Evolutionary conservation across 164 flowering plant genomes (phyloP).

Genomic region (Umbilicus rupestris): DNA sequence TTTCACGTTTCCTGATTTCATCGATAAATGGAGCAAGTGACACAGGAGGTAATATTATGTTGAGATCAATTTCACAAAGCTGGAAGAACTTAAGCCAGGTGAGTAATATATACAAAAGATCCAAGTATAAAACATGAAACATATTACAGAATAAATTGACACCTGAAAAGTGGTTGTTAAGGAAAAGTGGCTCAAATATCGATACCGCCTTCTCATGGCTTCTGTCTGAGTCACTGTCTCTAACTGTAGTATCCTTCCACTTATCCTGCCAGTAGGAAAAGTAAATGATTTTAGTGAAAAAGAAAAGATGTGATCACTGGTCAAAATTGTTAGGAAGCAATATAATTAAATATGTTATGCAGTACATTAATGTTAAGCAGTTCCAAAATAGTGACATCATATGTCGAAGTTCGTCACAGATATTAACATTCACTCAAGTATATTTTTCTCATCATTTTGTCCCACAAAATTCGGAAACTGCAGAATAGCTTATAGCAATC

Average conservation of each 20-base stretch:
- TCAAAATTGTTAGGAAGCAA: not conserved
- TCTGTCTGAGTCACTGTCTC: slow-evolving; percentile 86
- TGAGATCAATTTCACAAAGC: slow-evolving; percentile 90
- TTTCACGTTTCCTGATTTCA: slow-evolving; percentile 86
- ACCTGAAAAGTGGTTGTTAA: slow-evolving; percentile 89
- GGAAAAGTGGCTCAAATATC: slow-evolving; percentile 82
- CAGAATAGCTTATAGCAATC: not conserved
- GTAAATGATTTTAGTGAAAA: not conserved
- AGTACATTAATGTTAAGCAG: not conserved
- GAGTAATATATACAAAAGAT: not conserved
- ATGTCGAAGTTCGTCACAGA: not conserved
- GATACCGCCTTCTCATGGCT: slow-evolving; percentile 77
- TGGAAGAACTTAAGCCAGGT: slow-evolving; percentile 20
- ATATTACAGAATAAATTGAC: not conserved
- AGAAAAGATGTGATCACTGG: not conserved
- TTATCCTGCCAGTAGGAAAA: slow-evolving; percentile 40
- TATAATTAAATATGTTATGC: not conserved
- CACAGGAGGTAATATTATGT: slow-evolving; percentile 47
- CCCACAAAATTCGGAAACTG: not conserved
- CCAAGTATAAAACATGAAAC: not conserved
- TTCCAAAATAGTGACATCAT: not conserved
- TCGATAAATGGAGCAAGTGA: slow-evolving; percentile 73
- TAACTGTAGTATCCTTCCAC: slow-evolving; percentile 71
- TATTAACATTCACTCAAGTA: not conserved
- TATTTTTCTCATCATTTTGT: not conserved